Evolutionary conservation across 495 filamentous ascomycete genomes (phyloP).

Genomic region (Bathelium albidoporum): DNA sequence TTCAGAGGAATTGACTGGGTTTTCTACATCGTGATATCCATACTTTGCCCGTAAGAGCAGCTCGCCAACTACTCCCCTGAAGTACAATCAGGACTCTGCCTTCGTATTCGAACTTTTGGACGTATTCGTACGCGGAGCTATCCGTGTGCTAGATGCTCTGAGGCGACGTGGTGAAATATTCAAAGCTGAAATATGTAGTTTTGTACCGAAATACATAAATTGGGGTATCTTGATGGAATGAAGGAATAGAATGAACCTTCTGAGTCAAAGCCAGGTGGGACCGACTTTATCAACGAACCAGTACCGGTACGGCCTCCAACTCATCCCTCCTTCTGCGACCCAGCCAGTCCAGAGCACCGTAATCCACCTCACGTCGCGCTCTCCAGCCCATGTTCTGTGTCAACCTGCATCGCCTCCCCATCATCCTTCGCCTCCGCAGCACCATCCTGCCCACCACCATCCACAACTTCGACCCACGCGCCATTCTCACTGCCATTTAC

Average conservation of each 20-base stretch:
- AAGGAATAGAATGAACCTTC: too few species aligned
- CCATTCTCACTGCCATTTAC: neutral
- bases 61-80: too few species aligned
- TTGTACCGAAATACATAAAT: neutral
- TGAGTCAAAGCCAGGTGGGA: too few species aligned
- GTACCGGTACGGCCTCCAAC: neutral
- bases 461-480: neutral
- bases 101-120: too few species aligned
- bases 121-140: too few species aligned
- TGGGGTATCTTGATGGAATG: neutral
- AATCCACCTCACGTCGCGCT: neutral
- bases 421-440: neutral
- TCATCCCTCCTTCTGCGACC: neutral
- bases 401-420: neutral
- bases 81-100: too few species aligned
- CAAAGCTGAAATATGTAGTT: neutral
- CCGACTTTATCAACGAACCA: neutral
- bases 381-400: neutral
- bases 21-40: too few species aligned
- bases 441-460: neutral
- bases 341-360: neutral
- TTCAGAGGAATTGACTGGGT: too few species aligned
- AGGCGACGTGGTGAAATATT: neutral
- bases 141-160: neutral
- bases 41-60: too few species aligned